phyloP scores from a whole-genome alignment of 2,329 filamentous ascomycete species.

The Colletotrichum tropicicola region DNA sequence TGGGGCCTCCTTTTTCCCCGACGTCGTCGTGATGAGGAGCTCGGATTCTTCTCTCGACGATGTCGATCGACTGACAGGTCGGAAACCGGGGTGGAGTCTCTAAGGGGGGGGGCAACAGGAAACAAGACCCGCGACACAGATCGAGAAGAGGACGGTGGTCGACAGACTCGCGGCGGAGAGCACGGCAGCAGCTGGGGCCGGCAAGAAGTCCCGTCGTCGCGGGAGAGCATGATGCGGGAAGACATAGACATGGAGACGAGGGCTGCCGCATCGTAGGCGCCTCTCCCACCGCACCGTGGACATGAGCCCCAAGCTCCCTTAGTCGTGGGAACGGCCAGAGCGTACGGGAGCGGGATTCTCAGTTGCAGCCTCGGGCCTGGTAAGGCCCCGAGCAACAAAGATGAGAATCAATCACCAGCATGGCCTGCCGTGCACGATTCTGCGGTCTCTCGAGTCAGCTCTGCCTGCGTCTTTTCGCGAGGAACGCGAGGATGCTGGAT shows the following conservation, averaged over 20 bases:
- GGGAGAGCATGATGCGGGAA: not conserved
- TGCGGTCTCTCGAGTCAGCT: too few species aligned
- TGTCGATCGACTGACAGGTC: not conserved
- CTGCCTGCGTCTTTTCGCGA: too few species aligned
- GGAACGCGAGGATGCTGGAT: not conserved
- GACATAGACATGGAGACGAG: not conserved
- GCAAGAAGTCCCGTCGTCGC: not conserved
- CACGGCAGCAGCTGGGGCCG: not conserved
- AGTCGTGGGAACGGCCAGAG: too few species aligned
- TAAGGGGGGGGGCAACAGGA: not conserved
- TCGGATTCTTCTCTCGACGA: too few species aligned
- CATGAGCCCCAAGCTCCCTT: not conserved
- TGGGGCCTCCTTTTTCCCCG: not conserved
- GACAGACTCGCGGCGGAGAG: not conserved
- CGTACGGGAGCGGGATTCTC: too few species aligned
- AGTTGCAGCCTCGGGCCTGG: too few species aligned
- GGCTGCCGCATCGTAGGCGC: not conserved
- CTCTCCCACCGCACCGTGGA: not conserved
- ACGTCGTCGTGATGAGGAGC: too few species aligned
- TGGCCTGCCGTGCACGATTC: too few species aligned
- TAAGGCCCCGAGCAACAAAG: too few species aligned
- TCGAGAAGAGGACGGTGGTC: not conserved
- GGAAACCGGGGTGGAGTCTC: too few species aligned
- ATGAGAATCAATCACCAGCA: too few species aligned
- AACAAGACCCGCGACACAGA: not conserved